Evolutionary conservation across 495 filamentous ascomycete species (phyloP), one percentile per base, ranked within the genome.

Genomic region (Astrocystis sublimbata): DNA sequence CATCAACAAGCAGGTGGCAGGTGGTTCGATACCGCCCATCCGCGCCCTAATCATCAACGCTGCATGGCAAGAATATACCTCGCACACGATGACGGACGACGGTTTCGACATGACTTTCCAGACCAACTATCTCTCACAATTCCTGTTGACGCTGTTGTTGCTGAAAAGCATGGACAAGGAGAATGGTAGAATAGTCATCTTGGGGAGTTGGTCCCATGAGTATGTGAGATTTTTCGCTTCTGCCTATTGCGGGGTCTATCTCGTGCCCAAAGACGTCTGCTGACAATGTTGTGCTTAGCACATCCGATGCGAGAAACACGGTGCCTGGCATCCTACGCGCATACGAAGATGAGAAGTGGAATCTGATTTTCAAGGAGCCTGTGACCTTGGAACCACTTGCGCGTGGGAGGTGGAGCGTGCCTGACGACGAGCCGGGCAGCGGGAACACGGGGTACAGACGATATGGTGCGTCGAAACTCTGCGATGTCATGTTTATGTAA

Each of bases 41-140:
- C 75, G 74, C 23, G 69, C 73, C 0, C 62, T 83, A 3, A 62
- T 84, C n/a, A 73, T 79, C 50, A 76, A 79, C 38, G 79, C 80
- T 1, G 78, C 69, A 0, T 77, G 64, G 58, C 71, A 75, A 58
- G 75, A 78, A 21, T 64, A 69, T 33, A 50, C 43, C 15, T 33
- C 52, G 17, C 68, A 78, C 13, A 58, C 51, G n/a, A 76, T 76
- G 36, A 76, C 75, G 19, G 59, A 70, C 9, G 68, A 73, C 33
- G 73, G 72, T 1, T 76, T 75, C 54, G 79, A 81, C 17, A 75
- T 70, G 66, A 75, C 71, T 1, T 82, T 81, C 51, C 75, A 77
- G 33, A 69, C 75, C n/a, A 80, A 77, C 38, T 76, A 80, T 58
- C 69, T 83, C 13, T 73, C 76, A 6, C 78, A 82, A 24, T 77